Evolutionary conservation across 768 basidiomycete genomes (phyloP), one percentile per base, ranked within the genome.

Genomic region (Mycena venus): DNA sequence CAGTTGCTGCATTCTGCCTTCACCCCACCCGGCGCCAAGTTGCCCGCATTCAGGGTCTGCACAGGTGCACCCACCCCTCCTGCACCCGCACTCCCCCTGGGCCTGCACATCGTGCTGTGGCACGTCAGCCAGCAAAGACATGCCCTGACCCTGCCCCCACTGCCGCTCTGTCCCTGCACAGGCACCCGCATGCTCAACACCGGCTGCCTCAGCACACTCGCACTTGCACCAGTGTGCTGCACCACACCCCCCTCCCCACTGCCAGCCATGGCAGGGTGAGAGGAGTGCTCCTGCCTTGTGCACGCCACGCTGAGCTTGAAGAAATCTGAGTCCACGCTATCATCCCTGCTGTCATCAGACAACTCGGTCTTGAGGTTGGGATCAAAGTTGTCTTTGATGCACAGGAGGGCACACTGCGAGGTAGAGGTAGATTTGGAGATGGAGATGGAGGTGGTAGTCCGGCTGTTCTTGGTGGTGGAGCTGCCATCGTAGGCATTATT

Each of bases 1-100:
- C 95, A 96, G 82, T 96, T 96, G 9, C 93, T 93, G 79, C 95
- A 96, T 78, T 96, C 95, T 6, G 94, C 94, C 84, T 96, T 96
- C 71, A 89, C 88, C 51, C 89, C 89, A 11, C 89, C 89, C 0
- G 89, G 89, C 15, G 87, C 89, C 27, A 86, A 85, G 79, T 89
- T n/a, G n/a, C n/a, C n/a, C n/a, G n/a, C n/a, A n/a, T n/a, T 64
- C 53, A 51, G 42, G 14, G 17, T 9, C 36, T 2, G 38, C 53
- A 10, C 17, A 12, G 3, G 19, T 8, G 31, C 8, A 23, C 29
- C 51, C n/a, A 3, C 47, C 11, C 27, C 55, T 4, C 17, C 68
- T 53, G 32, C 44, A 2, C 56, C 49, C n/a, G n/a, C n/a, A n/a
- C n/a, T n/a, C n/a, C n/a, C n/a, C n/a, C n/a, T n/a, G n/a, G n/a